A percentile compares a stretch with the other conserved stretches of the same genome.
phyloP scores from a whole-genome alignment of 73 alveolate genomes.

The Diophrys appendiculata region DNA sequence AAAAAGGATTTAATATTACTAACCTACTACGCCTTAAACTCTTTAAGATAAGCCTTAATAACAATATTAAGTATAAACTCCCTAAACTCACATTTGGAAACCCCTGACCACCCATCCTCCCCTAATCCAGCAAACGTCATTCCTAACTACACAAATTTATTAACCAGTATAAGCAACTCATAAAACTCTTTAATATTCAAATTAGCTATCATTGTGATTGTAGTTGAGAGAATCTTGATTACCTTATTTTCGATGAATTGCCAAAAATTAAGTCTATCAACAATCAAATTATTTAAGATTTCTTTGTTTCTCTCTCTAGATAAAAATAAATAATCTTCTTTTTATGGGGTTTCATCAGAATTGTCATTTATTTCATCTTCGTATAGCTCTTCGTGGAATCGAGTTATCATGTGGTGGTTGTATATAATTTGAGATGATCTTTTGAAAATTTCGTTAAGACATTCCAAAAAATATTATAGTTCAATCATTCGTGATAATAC shows the following conservation, averaged over 20 bases:
- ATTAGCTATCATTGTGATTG: background rate
- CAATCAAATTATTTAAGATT: background rate
- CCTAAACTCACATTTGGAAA: background rate
- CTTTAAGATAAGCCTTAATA: slow-evolving; percentile 1
- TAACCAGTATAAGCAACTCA: slow-evolving; percentile 1
- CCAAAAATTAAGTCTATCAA: slow-evolving; percentile 19
- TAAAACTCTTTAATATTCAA: slow-evolving; percentile 19
- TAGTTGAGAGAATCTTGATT: slow-evolving; percentile 1
- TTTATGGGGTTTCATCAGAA: too few relatives aligned
- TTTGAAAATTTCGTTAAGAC: slow-evolving; percentile 22
- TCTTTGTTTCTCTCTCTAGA: background rate
- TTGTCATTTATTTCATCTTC: too few relatives aligned
- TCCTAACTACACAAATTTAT: slow-evolving; percentile 20
- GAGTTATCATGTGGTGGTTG: slow-evolving; percentile 25
- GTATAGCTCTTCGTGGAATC: slow-evolving; percentile 16
- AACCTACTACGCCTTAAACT: slow-evolving; percentile 8
- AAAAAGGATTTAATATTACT: slow-evolving; percentile 26
- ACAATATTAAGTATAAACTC: background rate
- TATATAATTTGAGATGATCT: slow-evolving; percentile 10
- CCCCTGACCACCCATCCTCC: slow-evolving; percentile 1
- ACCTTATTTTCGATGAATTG: slow-evolving; percentile 20
- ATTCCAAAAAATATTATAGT: background rate
- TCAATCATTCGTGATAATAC: background rate
- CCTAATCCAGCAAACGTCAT: slow-evolving; percentile 3
- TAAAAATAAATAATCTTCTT: background rate